These are phyloP conservation scores for Polyplosphaeria fusca DNA, from an alignment of 495 filamentous ascomycete genomes.

Conservation along the genomic window DNA sequence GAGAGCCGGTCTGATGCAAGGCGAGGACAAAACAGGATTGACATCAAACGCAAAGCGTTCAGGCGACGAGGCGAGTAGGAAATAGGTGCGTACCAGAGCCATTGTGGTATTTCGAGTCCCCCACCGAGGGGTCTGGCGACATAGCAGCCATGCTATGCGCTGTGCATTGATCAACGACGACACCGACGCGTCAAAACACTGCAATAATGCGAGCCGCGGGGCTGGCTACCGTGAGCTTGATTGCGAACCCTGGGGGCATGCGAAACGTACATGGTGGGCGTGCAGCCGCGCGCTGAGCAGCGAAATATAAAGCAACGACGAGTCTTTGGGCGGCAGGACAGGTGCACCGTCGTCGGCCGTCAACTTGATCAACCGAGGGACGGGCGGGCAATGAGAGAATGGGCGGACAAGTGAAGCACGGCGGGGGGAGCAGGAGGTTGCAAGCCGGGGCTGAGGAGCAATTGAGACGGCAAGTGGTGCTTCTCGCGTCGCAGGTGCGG, in stretches of 20 bases:
- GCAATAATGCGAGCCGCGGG: neutral
- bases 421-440: neutral
- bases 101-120: conserved; percentile 25
- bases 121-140: conserved; percentile 28
- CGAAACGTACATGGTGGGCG: neutral
- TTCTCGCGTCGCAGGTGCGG: conserved; percentile 22
- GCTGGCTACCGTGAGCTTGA: neutral
- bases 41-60: conserved; percentile 26
- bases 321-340: no score
- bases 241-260: neutral
- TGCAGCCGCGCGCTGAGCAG: no score
- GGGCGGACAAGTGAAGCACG: neutral
- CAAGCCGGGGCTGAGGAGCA: neutral
- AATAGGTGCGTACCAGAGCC: conserved; percentile 31
- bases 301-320: no score
- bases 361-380: no score
- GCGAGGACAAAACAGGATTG: conserved; percentile 18
- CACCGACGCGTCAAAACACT: conserved; percentile 3
- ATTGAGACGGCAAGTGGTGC: conserved; percentile 26
- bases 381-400: neutral
- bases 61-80: conserved; percentile 11
- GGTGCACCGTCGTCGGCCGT: no score
- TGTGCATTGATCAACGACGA: conserved; percentile 30
- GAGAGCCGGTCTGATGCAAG: conserved; percentile 3
- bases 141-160: conserved; percentile 34